phyloP scores from a whole-genome alignment of 148 eudicot species.

The Chenopodium album region DNA sequence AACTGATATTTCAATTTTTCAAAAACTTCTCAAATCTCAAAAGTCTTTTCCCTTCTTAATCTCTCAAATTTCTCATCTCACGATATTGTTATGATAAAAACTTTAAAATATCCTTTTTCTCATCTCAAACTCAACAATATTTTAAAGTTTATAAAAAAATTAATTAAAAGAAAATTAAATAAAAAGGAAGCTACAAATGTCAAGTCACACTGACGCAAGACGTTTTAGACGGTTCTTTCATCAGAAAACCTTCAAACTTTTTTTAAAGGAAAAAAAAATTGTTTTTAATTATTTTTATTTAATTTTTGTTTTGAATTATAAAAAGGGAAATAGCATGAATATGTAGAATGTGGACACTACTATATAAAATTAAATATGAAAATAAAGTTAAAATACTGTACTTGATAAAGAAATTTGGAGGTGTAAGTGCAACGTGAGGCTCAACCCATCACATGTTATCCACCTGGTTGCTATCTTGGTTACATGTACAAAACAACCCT shows the following conservation, averaged over 20 bases:
- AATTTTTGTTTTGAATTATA: not conserved
- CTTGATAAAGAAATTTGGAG: not conserved
- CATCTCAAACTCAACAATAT: not conserved
- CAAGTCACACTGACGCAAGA: slow-evolving; percentile 38
- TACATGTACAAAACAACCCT: slow-evolving; percentile 13
- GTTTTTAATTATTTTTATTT: not conserved
- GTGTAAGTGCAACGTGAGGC: slow-evolving; percentile 27
- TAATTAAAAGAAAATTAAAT: not conserved
- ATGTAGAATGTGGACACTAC: slow-evolving; percentile 18
- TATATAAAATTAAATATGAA: not conserved
- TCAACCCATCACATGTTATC: slow-evolving; percentile 36
- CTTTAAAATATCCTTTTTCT: not conserved
- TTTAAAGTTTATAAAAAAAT: not conserved
- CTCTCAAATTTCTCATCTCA: slow-evolving; percentile 2
- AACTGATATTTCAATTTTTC: not conserved
- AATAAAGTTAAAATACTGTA: not conserved
- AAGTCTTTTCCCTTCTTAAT: not conserved
- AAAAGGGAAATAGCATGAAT: not conserved
- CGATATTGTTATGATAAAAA: not conserved
- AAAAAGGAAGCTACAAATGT: slow-evolving; percentile 34
- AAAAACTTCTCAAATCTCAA: not conserved
- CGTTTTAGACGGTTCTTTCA: slow-evolving; percentile 35
- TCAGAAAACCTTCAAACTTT: slow-evolving; percentile 1
- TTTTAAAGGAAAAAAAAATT: not conserved
- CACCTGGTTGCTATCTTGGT: slow-evolving; percentile 17